Conservation (phyloP, 768 basidiomycete genomes). For the Hydnum rufescens region DNA sequence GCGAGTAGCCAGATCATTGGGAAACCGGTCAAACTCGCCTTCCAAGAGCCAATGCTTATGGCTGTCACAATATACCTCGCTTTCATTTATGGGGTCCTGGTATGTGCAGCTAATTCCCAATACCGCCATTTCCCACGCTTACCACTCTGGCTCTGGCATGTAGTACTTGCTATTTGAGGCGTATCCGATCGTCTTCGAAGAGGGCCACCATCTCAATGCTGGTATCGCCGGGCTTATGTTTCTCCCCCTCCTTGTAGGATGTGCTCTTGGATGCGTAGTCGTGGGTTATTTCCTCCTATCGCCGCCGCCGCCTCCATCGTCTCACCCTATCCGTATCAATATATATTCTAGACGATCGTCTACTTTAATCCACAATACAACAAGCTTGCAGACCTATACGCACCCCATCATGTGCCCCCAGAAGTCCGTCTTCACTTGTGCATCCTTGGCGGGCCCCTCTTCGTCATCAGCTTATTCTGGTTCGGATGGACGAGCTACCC, state of each 20-base stretch:
- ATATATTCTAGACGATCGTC: not conserved
- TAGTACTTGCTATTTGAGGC: conserved; percentile 19
- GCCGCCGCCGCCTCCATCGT: not conserved
- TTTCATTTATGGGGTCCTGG: not conserved
- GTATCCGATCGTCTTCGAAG: conserved; percentile 16
- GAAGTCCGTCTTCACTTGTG: conserved; percentile 20
- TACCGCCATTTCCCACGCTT: not conserved
- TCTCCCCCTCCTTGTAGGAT: conserved; percentile 14
- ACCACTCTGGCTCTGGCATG: not conserved
- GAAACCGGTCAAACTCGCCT: conserved; percentile 8
- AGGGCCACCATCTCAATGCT: conserved; percentile 15
- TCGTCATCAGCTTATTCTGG: conserved; percentile 22
- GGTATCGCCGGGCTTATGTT: conserved; percentile 15
- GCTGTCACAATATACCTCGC: conserved; percentile 10
- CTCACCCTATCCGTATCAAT: not conserved
- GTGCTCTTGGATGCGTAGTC: not conserved
- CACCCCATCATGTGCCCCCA: conserved; percentile 15
- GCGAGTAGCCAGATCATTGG: conserved; percentile 6
- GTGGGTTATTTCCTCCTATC: not conserved
- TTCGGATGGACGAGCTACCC: conserved; percentile 23
- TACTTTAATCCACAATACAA: not conserved
- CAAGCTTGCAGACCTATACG: not conserved
- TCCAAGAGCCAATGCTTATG: conserved; percentile 11
- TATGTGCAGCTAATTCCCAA: not conserved
- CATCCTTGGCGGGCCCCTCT: conserved; percentile 17